These are phyloP conservation scores for Apiotrichum akiyoshidainum DNA, from an alignment of 1,284 basidiomycete genomes.

Conservation along the genomic window DNA sequence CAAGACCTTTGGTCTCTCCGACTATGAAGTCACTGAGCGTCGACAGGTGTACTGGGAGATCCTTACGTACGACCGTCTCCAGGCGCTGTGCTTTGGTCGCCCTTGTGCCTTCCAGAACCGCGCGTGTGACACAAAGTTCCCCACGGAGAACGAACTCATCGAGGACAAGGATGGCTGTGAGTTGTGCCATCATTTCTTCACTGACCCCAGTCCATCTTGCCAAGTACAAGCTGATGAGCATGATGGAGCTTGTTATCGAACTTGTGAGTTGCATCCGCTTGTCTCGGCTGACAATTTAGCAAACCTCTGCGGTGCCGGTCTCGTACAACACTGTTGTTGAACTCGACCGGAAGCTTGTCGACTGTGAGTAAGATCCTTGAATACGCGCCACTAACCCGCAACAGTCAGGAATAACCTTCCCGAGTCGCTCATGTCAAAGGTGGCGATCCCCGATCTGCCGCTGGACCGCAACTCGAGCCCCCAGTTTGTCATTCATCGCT, in stretches of 20 bases:
- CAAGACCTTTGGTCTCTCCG: slow-evolving; percentile 38
- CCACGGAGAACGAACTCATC: slow-evolving; percentile 24
- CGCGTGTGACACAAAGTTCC: slow-evolving; percentile 42
- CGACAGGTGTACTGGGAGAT: slow-evolving; percentile 50
- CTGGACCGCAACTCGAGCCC: slow-evolving; percentile 39
- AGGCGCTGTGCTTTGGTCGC: slow-evolving; percentile 48
- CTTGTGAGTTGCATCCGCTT: slow-evolving; percentile 26
- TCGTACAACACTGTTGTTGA: slow-evolving; percentile 33
- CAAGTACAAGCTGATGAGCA: slow-evolving; percentile 40
- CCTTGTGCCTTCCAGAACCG: slow-evolving; percentile 40
- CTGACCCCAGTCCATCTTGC: slow-evolving; percentile 34
- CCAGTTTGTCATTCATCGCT: slow-evolving; percentile 46
- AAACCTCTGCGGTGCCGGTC: slow-evolving; percentile 42
- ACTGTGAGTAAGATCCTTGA: slow-evolving; percentile 29
- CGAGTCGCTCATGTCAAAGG: slow-evolving; percentile 33
- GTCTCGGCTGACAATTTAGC: slow-evolving; percentile 22
- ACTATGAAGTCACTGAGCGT: slow-evolving; percentile 43
- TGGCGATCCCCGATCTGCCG: slow-evolving; percentile 40
- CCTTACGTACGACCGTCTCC: slow-evolving; percentile 46
- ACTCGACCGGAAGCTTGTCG: slow-evolving; percentile 42
- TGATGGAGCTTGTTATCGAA: slow-evolving; percentile 49
- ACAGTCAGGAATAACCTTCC: slow-evolving; percentile 41
- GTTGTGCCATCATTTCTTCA: not conserved
- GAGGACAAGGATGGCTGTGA: slow-evolving; percentile 41
- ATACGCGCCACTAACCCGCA: not conserved